These are phyloP conservation scores for Paraglomus brasilianum DNA, from an alignment of 192 early-diverging fungal genomes.

Conservation along the genomic window DNA sequence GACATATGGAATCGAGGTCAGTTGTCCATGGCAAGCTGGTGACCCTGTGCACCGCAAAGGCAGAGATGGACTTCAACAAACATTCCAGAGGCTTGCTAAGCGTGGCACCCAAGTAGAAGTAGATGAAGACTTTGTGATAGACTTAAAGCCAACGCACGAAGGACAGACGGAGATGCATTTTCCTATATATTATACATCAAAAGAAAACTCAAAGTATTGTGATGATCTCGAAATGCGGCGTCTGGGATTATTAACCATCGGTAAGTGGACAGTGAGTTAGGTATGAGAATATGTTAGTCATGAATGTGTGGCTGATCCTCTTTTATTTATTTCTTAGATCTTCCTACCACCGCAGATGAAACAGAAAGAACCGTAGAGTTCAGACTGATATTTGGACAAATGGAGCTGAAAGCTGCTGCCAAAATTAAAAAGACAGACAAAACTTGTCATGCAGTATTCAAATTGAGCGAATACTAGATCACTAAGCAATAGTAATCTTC, in stretches of 20 bases:
- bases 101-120: too few relatives aligned
- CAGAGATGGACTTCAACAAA: background rate
- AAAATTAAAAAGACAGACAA: slow-evolving; percentile 14
- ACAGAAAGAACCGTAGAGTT: slow-evolving; percentile 15
- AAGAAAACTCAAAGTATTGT: slow-evolving; percentile 9
- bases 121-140: too few relatives aligned
- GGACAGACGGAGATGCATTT: slow-evolving; percentile 14
- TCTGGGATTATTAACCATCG: slow-evolving; percentile 10
- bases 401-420: slow-evolving; percentile 18
- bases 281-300: too few relatives aligned
- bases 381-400: slow-evolving; percentile 1
- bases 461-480: too few relatives aligned
- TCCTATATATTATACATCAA: slow-evolving; percentile 6
- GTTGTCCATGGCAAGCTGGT: background rate
- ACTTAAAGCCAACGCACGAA: too few relatives aligned
- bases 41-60: background rate
- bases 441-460: too few relatives aligned
- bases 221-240: slow-evolving; percentile 3
- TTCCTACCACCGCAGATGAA: background rate
- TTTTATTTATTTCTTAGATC: too few relatives aligned
- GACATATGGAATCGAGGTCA: slow-evolving; percentile 17
- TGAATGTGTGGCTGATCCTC: too few relatives aligned
- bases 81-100: background rate
- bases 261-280: too few relatives aligned
- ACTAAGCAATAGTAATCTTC: too few relatives aligned